These are phyloP conservation scores for Calamus simplicifolius DNA, from an alignment of 176 grass and related monocot species.

Conservation along the genomic window DNA sequence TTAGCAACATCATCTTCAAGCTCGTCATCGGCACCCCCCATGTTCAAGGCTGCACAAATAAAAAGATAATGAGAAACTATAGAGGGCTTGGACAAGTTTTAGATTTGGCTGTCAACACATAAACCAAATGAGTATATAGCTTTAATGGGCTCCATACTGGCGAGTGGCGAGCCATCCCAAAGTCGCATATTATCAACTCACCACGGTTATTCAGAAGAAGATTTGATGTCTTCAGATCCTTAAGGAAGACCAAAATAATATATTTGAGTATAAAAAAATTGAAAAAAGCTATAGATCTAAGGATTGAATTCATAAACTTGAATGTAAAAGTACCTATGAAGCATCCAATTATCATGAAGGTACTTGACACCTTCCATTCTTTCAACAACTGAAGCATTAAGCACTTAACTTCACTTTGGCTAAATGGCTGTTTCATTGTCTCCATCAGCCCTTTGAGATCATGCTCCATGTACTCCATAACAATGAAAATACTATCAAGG, in stretches of 20 bases:
- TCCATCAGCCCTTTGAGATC: slow-evolving; percentile 24
- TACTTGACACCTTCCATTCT: slow-evolving; percentile 22
- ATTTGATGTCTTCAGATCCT: slow-evolving; percentile 95
- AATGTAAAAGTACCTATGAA: slow-evolving; percentile 18
- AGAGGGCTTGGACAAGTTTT: too few relatives aligned
- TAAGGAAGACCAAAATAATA: background rate
- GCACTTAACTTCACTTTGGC: slow-evolving; percentile 26
- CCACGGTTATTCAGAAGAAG: slow-evolving; percentile 80
- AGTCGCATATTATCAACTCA: slow-evolving; percentile 97
- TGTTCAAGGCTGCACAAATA: too few relatives aligned
- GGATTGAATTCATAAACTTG: too few relatives aligned
- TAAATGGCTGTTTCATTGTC: slow-evolving; percentile 23
- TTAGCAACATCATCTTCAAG: too few relatives aligned
- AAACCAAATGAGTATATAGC: slow-evolving; percentile 85
- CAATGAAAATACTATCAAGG: slow-evolving; percentile 24
- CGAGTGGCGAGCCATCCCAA: slow-evolving; percentile 86
- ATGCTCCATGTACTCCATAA: slow-evolving; percentile 31
- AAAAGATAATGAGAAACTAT: too few relatives aligned
- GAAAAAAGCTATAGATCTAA: background rate
- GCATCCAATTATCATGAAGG: slow-evolving; percentile 26
- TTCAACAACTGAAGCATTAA: slow-evolving; percentile 25
- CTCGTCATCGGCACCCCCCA: too few relatives aligned
- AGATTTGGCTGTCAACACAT: too few relatives aligned
- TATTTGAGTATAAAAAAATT: background rate
- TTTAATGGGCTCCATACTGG: slow-evolving; percentile 91